Conservation (phyloP, 2,329 filamentous ascomycete genomes). For the Pseudogymnoascus sp. region DNA sequence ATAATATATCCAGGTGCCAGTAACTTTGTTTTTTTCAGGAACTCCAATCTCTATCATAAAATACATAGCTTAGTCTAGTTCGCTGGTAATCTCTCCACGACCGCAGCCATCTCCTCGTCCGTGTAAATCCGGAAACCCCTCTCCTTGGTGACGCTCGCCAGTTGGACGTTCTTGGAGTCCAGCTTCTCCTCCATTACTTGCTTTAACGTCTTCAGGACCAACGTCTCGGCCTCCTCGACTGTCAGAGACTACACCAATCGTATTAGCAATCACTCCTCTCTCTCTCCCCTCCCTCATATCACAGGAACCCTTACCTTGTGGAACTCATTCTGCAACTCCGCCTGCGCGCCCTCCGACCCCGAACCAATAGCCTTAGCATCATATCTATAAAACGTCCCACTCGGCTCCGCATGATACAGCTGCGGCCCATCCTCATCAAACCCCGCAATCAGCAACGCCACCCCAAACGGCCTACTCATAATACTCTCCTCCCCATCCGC, state of each 20-base stretch:
- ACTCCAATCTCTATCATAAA: slow-evolving; percentile 10
- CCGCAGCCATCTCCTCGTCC: slow-evolving; percentile 91
- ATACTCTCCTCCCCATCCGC: slow-evolving; percentile 97
- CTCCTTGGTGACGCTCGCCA: slow-evolving; percentile 95
- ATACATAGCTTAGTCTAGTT: slow-evolving; percentile 38
- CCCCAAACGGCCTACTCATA: slow-evolving; percentile 95
- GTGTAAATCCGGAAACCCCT: slow-evolving; percentile 98
- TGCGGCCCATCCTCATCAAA: slow-evolving; percentile 96
- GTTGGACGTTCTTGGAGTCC: slow-evolving; percentile 95
- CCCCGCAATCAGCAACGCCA: slow-evolving; percentile 90
- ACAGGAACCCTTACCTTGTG: slow-evolving; percentile 58
- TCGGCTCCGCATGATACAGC: slow-evolving; percentile 96
- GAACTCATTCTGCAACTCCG: slow-evolving; percentile 96
- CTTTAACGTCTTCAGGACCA: slow-evolving; percentile 96
- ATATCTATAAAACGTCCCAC: slow-evolving; percentile 97
- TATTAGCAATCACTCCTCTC: slow-evolving; percentile 18
- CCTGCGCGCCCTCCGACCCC: slow-evolving; percentile 93
- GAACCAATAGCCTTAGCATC: slow-evolving; percentile 98
- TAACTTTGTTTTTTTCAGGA: neutral
- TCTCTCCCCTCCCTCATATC: neutral
- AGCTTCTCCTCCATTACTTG: slow-evolving; percentile 99
- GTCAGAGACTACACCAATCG: slow-evolving; percentile 63
- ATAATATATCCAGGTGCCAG: neutral
- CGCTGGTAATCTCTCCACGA: slow-evolving; percentile 73
- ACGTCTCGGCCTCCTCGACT: slow-evolving; percentile 82